These are phyloP conservation scores for Aspergillus novoparasiticus DNA, from an alignment of 2,329 filamentous ascomycete species.

Conservation along the genomic window DNA sequence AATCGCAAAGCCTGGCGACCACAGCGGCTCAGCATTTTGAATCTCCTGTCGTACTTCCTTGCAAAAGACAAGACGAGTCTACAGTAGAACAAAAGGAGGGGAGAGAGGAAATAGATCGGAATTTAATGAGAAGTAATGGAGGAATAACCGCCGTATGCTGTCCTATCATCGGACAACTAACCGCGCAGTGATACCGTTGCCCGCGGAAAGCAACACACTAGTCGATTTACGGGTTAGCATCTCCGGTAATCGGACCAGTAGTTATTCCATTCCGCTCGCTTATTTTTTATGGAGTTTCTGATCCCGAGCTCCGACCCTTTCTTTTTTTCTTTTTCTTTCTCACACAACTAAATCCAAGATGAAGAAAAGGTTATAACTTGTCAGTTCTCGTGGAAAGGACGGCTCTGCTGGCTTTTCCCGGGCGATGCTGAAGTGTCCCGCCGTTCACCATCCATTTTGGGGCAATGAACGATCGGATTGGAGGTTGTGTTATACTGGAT, in stretches of 20 bases:
- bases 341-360: slow-evolving; percentile 48
- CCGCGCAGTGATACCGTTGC: slow-evolving; percentile 33
- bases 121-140: slow-evolving; percentile 22
- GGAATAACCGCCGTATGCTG: slow-evolving; percentile 9
- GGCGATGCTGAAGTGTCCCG: slow-evolving; percentile 43
- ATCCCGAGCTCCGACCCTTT: background rate
- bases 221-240: slow-evolving; percentile 19
- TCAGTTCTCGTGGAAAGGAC: slow-evolving; percentile 39
- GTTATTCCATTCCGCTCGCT: slow-evolving; percentile 14
- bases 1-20: slow-evolving; percentile 36
- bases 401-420: slow-evolving; percentile 33
- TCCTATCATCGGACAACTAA: slow-evolving; percentile 22
- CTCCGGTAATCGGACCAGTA: slow-evolving; percentile 14
- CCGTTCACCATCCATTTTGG: slow-evolving; percentile 39
- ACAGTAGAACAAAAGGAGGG: slow-evolving; percentile 33
- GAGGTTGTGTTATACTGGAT: slow-evolving; percentile 29
- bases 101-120: slow-evolving; percentile 14
- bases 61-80: slow-evolving; percentile 3
- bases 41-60: slow-evolving; percentile 28
- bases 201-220: slow-evolving; percentile 41
- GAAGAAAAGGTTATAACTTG: slow-evolving; percentile 39
- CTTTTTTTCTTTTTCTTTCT: slow-evolving; percentile 33
- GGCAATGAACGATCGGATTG: slow-evolving; percentile 39
- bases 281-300: slow-evolving; percentile 18
- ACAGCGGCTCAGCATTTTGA: slow-evolving; percentile 38